Evolutionary conservation across 129 eudicot genomes (phyloP).

Genomic region (Gnaphalium uliginosum): DNA sequence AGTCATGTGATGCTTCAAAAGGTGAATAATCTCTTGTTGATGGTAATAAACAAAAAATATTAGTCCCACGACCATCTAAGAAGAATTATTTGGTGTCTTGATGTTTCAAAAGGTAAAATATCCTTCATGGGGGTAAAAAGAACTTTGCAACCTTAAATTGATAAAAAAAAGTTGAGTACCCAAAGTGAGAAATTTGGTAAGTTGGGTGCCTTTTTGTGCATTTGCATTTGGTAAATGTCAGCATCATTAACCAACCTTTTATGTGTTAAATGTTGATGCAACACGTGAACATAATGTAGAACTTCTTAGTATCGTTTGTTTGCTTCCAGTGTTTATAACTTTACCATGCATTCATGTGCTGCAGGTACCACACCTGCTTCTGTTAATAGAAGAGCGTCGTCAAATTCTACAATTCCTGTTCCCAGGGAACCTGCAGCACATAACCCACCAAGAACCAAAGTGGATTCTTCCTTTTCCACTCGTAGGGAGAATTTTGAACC

Average conservation of each 20-base stretch:
- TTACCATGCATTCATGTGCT: slow-evolving; percentile 4
- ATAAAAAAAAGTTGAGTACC: no score
- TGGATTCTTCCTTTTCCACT: neutral
- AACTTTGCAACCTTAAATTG: no score
- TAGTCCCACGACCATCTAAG: no score
- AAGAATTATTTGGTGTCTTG: no score
- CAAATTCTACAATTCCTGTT: slow-evolving; percentile 27
- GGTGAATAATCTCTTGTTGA: no score
- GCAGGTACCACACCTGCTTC: slow-evolving; percentile 43
- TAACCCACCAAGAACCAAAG: slow-evolving; percentile 8
- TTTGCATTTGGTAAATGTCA: neutral
- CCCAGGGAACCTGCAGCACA: slow-evolving; percentile 3
- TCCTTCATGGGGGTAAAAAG: no score
- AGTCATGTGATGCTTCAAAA: no score
- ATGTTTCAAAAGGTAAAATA: no score
- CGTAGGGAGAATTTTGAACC: slow-evolving; percentile 13
- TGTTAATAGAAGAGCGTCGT: slow-evolving; percentile 31
- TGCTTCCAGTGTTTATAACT: slow-evolving; percentile 10
- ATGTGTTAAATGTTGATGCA: neutral
- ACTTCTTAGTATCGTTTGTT: neutral
- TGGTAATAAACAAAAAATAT: no score
- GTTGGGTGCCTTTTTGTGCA: neutral
- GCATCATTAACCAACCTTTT: neutral
- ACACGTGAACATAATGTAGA: neutral
- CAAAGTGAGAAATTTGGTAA: no score